phyloP scores from a whole-genome alignment of 2,329 filamentous ascomycete species.

The Fusarium caatingaense region DNA sequence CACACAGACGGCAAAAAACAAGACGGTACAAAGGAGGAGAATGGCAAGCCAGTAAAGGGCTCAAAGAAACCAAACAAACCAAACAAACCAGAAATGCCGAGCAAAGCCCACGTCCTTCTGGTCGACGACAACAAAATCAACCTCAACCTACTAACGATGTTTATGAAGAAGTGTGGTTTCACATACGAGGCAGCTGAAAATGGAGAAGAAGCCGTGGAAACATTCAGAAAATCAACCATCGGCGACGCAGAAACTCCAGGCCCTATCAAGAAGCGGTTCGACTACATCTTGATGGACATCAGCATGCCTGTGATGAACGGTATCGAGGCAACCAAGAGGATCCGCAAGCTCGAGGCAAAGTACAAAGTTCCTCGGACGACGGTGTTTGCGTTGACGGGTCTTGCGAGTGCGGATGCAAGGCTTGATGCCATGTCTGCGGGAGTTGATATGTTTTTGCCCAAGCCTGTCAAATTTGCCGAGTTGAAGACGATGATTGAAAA shows the following conservation, averaged over 20 bases:
- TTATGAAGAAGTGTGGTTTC: slow-evolving; percentile 56
- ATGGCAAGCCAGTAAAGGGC: background rate
- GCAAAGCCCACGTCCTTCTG: slow-evolving; percentile 48
- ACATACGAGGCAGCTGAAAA: slow-evolving; percentile 58
- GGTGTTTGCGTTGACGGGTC: slow-evolving; percentile 64
- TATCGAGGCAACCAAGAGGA: slow-evolving; percentile 60
- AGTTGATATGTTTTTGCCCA: slow-evolving; percentile 63
- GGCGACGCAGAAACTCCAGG: background rate
- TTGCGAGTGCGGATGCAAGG: slow-evolving; percentile 61
- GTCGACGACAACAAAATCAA: slow-evolving; percentile 60
- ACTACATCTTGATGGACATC: slow-evolving; percentile 60
- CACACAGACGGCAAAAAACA: background rate
- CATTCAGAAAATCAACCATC: slow-evolving; percentile 51
- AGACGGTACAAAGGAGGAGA: background rate
- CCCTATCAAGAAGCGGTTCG: slow-evolving; percentile 42
- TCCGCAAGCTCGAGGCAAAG: slow-evolving; percentile 60
- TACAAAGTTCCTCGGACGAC: slow-evolving; percentile 54
- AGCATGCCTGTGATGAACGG: slow-evolving; percentile 68
- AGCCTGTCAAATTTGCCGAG: slow-evolving; percentile 60
- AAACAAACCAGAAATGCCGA: background rate
- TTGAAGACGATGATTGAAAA: slow-evolving; percentile 51
- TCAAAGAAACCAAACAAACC: background rate
- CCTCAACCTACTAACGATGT: slow-evolving; percentile 56
- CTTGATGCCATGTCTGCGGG: slow-evolving; percentile 62
- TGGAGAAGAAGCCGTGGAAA: slow-evolving; percentile 60